Conservation (phyloP, 2,329 filamentous ascomycete genomes). For the Parascedosporium putredinis region DNA sequence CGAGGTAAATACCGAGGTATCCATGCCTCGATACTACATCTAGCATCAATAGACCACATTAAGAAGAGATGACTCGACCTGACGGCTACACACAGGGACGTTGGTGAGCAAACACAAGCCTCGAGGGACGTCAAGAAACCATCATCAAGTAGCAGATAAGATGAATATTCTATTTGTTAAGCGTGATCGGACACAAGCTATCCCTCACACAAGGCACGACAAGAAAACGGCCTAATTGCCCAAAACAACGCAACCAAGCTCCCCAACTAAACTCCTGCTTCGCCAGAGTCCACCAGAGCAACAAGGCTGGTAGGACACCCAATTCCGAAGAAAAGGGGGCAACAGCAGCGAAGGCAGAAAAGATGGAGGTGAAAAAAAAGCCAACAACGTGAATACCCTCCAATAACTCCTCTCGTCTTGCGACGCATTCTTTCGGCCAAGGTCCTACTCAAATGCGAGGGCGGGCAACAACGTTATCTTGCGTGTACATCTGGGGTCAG, state of each 20-base stretch:
- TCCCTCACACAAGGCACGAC: neutral
- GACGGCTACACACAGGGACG: too few species aligned
- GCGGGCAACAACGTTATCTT: neutral
- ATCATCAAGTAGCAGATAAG: too few species aligned
- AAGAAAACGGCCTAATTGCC: neutral
- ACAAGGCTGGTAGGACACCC: neutral
- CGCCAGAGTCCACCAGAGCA: neutral
- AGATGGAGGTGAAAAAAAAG: too few species aligned
- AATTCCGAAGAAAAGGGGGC: neutral
- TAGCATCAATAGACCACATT: too few species aligned
- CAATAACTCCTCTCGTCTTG: conserved; percentile 7
- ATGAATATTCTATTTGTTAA: conserved; percentile 1
- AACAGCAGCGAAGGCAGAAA: too few species aligned
- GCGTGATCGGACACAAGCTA: neutral
- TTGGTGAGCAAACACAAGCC: too few species aligned
- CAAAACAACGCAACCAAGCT: neutral
- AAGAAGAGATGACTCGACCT: too few species aligned
- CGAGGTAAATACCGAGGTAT: too few species aligned
- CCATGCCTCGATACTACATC: too few species aligned
- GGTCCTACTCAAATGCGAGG: neutral
- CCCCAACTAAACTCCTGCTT: neutral
- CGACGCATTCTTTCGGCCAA: neutral
- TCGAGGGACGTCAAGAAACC: too few species aligned
- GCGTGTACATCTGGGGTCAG: conserved; percentile 3
- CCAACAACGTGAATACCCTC: neutral